These are phyloP conservation scores for Ustilago hordei DNA, from an alignment of 1,284 basidiomycete genomes.

Conservation along the genomic window DNA sequence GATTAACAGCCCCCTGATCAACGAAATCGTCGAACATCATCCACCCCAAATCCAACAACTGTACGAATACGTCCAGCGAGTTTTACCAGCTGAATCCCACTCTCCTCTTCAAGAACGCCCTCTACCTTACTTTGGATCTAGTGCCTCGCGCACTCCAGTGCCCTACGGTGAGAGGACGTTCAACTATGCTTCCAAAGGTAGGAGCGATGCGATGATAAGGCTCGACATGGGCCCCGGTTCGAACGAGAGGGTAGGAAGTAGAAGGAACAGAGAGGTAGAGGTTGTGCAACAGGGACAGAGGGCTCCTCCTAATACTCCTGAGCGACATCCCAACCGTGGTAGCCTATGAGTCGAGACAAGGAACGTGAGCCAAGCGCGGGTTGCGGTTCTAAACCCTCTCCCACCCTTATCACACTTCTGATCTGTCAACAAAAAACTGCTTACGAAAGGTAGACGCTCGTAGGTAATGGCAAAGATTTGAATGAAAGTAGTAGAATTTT, in stretches of 20 bases:
- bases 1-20: background rate
- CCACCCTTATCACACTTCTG: background rate
- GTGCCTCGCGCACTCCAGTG: background rate
- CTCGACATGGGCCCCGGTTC: too few relatives aligned
- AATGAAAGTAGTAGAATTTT: background rate
- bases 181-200: too few relatives aligned
- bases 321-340: background rate
- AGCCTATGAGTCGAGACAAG: background rate
- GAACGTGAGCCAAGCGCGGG: background rate
- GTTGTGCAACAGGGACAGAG: background rate
- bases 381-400: background rate
- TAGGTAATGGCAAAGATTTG: background rate
- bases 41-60: background rate
- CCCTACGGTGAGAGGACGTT: too few relatives aligned
- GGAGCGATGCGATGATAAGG: too few relatives aligned
- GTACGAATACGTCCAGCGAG: background rate
- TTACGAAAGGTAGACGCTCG: too few relatives aligned
- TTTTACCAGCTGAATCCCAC: background rate
- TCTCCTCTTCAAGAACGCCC: background rate
- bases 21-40: background rate
- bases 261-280: background rate
- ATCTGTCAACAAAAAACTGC: background rate
- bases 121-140: background rate
- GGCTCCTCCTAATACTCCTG: conserved; percentile 17
- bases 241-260: background rate